Evolutionary conservation across 2,329 filamentous ascomycete genomes (phyloP), one percentile per base, ranked within the genome.

Genomic region (Botrytis galanthina): DNA sequence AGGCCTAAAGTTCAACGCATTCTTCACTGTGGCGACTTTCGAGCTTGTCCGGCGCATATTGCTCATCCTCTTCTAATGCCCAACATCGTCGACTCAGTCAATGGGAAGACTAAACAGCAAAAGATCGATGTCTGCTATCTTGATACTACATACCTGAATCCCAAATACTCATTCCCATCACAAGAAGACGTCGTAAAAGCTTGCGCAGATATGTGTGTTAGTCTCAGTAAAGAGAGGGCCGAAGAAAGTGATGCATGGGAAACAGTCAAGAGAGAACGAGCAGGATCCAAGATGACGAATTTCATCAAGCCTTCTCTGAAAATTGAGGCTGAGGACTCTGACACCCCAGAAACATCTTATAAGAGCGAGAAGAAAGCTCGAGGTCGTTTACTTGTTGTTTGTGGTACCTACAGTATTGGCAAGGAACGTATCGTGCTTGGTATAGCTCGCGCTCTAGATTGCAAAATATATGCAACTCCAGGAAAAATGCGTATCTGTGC

Each of bases 351-450:
- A 76, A 75, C 61, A 32, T 59, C 73, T 18, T 42, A 39, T 54
- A 54, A 72, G n/a, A 54, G 26, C n/a, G 66, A 67, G 29, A 77
- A 73, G 69, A 86, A 81, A 76, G 79, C 81, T 44, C 85, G 86
- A 63, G 90, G 93, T 64, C 91, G 94, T 7, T 87, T 99, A 3
- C 87, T 99, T 0, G 93, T 99, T 8, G 89, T 99, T 10, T 97
- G 97, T 75, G 96, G 96, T 62, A 99, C 96, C 0, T 99, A 99
- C 83, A 97, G 93, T 78, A 99, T 99, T 79, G 96, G 96, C 80
- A 99, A 99, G 83, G 96, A 99, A 82, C 92, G 95, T 59, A 95
- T 99, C 77, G 98, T 95, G 81, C 86, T 97, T 46, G 95, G 94
- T 61, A 97, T 99, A 76, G 96, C 96, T 6, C 89, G 91, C 78